These are phyloP conservation scores for Ambispora gerdemannii DNA, from an alignment of 192 early-diverging fungal species.

Conservation along the genomic window DNA sequence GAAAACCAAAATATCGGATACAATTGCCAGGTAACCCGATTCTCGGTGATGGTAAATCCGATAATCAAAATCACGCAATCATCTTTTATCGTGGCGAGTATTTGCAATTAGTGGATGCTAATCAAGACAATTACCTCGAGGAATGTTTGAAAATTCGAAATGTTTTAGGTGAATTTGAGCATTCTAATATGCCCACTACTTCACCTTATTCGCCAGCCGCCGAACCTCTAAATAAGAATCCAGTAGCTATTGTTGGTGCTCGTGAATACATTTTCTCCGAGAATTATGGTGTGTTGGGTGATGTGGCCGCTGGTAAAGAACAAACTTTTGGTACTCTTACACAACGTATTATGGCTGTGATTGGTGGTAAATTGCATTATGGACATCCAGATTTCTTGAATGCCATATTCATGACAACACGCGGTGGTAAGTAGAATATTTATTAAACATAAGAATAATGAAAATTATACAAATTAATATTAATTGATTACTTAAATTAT, in stretches of 20 bases:
- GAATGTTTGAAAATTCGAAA: constrained; percentile 86
- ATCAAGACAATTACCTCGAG: constrained; percentile 92
- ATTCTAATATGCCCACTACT: constrained; percentile 58
- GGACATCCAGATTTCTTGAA: constrained; percentile 90
- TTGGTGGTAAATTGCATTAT: constrained; percentile 82
- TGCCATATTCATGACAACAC: constrained; percentile 82
- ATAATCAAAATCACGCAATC: constrained; percentile 86
- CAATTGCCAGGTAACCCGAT: constrained; percentile 81
- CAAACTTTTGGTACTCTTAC: constrained; percentile 83
- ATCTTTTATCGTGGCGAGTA: constrained; percentile 87
- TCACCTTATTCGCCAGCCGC: constrained; percentile 69
- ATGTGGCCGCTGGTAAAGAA: constrained; percentile 88
- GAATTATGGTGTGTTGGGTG: constrained; percentile 78
- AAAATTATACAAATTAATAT: too few relatives aligned
- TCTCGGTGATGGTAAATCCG: constrained; percentile 88
- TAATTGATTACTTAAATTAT: background rate
- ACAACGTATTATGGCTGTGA: constrained; percentile 81
- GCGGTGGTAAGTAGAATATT: constrained; percentile 53
- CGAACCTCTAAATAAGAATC: constrained; percentile 46
- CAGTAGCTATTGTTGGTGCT: constrained; percentile 84
- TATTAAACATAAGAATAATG: too few relatives aligned
- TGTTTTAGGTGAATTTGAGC: constrained; percentile 83
- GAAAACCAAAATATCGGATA: constrained; percentile 74
- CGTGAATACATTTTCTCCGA: constrained; percentile 86
- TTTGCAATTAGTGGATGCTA: constrained; percentile 82